Base-by-base conservation (phyloP, 371 early-diverging fungal species). In the Ordospora colligata region DNA sequence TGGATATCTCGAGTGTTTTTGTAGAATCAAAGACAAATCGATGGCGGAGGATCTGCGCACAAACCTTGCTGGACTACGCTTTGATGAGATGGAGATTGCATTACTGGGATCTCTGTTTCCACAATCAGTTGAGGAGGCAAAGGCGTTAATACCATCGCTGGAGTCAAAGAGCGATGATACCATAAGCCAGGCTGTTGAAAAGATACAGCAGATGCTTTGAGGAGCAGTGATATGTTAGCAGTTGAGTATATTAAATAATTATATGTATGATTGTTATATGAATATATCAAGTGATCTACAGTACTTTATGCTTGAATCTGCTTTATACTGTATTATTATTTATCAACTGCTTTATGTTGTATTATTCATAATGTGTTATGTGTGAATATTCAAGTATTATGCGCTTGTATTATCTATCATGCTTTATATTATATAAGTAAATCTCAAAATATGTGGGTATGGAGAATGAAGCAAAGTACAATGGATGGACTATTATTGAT, bases 71-170 rank as follows among this genome's bases (percentile, higher is more conserved):
- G 70, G 23, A 22, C 22, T 69, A 21, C 75, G 73, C 1, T 69
- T 79, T 40, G 63, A 40, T 25, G 73, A 75, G 23, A 63, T 65
- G 0, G 82, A 82, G 40, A 69, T 76, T 17, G 72, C 77, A 19
- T 12, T 67, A 9, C 12, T 82, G 25, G 73, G 68, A 5, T 72
- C 79, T 2, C 19, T 82, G 27, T 66, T 82, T 44, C 82, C 82
- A 11, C 79, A 78, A 42, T 65, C 74, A n/a, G 62, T 70, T n/a
- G 74, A 76, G 23, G 82, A 82, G 51, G 70, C 74, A 17, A 82
- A 71, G 54, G 21, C 73, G 0, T 40, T 75, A 6, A 46, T 79
- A 8, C 79, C 79, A 23, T 62, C 65, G 6, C 42, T 82, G 25
- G 63, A n/a, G 11, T 45, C 67, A 17, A 54, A 74, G 46, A 67